Evolutionary conservation across 2,329 filamentous ascomycete species (phyloP), one percentile per base, ranked within the genome.

Genomic region (Epichloe hybrida): DNA sequence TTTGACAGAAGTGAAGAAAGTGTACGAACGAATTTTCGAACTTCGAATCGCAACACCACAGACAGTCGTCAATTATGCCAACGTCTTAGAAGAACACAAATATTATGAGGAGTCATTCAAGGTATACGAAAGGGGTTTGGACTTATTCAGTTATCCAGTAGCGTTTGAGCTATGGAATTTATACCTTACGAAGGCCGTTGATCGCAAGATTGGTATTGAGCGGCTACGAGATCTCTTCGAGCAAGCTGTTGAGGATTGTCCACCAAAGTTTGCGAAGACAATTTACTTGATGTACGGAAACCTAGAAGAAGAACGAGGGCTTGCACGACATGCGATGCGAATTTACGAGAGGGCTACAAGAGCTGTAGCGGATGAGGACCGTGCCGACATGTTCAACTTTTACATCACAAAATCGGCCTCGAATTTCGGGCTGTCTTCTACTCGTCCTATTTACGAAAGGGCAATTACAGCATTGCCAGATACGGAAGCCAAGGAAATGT

Each of bases 21-120:
- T 97, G 2, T 98, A 98, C 67, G 93, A 98, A 66, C 80, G 93
- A 51, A 97, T 98, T 61, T 98, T 98, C 64, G 94, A 98, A 69
- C 81, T 98, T 53, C 87, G 91, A 45, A 98, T 98, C 59, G 93
- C 94, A 21, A 98, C 93, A 5, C 93, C 94, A 1, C 93, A 98
- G 65, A 98, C 93, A 0, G 89, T 98, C 13, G 93, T 97, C 72
- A 98, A 98, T 70, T 98, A 95, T 62, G 91, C 93, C 62, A 97
- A 95, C 64, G 74, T 98, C 3, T 71, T 98, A 52, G 93, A 97
- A 65, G 93, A 97, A 64, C 80, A 95, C 69, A 83, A 88, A 53
- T 98, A 97, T 68, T 95, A 84, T 62, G 93, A 98, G 66, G 93
- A 98, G 61, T 94, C 86, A 2, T 98, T 97, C 81, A 97, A 97